Evolutionary conservation across 768 basidiomycete species (phyloP), one percentile per base, ranked within the genome.

Genomic region (Sistotremastrum niveocremeum): DNA sequence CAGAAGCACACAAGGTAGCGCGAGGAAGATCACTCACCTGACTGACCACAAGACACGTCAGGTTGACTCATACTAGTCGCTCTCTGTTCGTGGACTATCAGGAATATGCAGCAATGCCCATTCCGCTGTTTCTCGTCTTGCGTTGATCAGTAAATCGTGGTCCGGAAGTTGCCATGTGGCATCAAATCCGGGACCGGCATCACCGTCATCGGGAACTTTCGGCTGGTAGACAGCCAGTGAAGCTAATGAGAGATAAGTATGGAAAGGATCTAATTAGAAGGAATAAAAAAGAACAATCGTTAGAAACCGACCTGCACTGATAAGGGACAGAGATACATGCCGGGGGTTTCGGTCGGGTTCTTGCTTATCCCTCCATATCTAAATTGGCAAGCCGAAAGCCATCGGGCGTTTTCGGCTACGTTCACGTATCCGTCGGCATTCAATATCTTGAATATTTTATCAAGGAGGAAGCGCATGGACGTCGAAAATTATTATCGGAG

Each of bases 201-300:
- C 35, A 5, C n/a, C 46, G 28, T 47, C 20, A 7, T 31, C 10
- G n/a, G 20, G 34, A 29, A 20, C 34, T 12, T 7, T 28, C n/a
- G 73, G 72, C 33, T 75, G 66, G 60, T 73, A 76, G 56, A 93
- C 70, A 2, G 87, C 70, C 12, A 93, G 55, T 0, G 86, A 81
- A 0, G 94, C 91, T 34, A 95, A 64, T 2, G 87, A 78, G 32
- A 97, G 68, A 60, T 97, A 98, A 0, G 93, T 95, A 55, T 99
- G 94, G 57, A 89, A 94, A 0, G 94, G 90, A 65, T 99, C 94
- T 84, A 56, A 20, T 20, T 28, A 7, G 33, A 49, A 38, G 31
- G 38, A 9, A 51, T 9, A 44, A 20, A 28, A 46, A 31, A 42
- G 33, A 41, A 12, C 36, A 49, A 46, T 40, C 44, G 53, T 36